A percentile compares a stretch with the other conserved stretches of the same genome.
phyloP scores from a whole-genome alignment of 1,139 yeast genomes.

The Hanseniaspora gamundiae region DNA sequence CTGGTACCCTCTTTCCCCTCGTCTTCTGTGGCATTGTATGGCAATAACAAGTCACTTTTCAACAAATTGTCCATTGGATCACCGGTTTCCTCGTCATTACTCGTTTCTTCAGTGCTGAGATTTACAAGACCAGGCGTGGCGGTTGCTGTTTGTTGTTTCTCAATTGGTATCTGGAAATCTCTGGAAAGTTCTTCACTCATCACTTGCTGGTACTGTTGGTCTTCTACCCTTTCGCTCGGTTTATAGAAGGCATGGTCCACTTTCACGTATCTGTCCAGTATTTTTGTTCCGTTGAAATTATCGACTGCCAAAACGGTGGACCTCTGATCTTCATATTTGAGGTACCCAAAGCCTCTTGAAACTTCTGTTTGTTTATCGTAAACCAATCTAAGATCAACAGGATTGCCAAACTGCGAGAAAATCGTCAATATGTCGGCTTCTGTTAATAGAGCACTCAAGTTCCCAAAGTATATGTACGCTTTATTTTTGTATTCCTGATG shows the following conservation, averaged over 20 bases:
- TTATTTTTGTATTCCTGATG: slow-evolving; percentile 74
- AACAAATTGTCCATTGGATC: background rate
- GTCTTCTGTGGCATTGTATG: background rate
- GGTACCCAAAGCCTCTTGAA: slow-evolving; percentile 67
- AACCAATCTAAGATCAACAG: slow-evolving; percentile 63
- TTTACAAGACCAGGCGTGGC: no score
- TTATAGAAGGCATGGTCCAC: slow-evolving; percentile 72
- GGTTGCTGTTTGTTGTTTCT: background rate
- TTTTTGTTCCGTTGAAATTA: slow-evolving; percentile 62
- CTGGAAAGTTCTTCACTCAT: slow-evolving; percentile 16
- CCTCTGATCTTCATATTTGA: slow-evolving; percentile 72
- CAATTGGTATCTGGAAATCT: slow-evolving; percentile 6
- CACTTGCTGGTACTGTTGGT: slow-evolving; percentile 28
- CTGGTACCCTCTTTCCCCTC: background rate
- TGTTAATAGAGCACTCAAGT: slow-evolving; percentile 49
- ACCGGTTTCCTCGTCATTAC: background rate
- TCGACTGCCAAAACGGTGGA: slow-evolving; percentile 82
- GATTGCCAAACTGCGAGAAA: slow-evolving; percentile 85
- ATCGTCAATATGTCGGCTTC: slow-evolving; percentile 68
- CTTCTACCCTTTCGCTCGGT: slow-evolving; percentile 38
- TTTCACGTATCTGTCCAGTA: slow-evolving; percentile 45
- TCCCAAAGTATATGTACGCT: slow-evolving; percentile 55
- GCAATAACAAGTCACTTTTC: background rate
- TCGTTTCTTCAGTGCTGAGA: background rate
- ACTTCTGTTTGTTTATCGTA: slow-evolving; percentile 58